Conservation (phyloP, 2,329 filamentous ascomycete genomes). For the Trichophyton verrucosum region DNA sequence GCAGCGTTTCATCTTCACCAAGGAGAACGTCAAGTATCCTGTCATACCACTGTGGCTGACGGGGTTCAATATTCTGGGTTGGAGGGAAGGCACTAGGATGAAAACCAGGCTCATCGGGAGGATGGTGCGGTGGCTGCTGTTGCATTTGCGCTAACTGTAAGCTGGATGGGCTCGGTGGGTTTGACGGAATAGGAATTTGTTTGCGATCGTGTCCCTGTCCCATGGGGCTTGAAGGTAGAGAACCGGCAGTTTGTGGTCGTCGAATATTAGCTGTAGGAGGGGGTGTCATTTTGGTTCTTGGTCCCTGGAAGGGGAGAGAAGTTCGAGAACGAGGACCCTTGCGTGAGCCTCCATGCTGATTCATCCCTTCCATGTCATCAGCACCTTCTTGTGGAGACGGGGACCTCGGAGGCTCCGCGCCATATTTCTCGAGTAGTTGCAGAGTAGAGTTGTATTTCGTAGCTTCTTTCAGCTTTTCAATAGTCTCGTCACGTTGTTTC, state of each 20-base stretch:
- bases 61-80: slow-evolving; percentile 23
- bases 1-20: slow-evolving; percentile 84
- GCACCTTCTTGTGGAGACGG: slow-evolving; percentile 19
- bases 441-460: slow-evolving; percentile 95
- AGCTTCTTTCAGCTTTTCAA: slow-evolving; percentile 85
- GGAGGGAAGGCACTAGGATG: slow-evolving; percentile 37
- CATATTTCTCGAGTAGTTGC: slow-evolving; percentile 88
- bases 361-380: neutral
- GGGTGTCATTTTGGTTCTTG: slow-evolving; percentile 44
- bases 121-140: neutral
- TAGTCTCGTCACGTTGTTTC: slow-evolving; percentile 70
- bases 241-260: slow-evolving; percentile 15
- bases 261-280: slow-evolving; percentile 55
- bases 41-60: slow-evolving; percentile 72
- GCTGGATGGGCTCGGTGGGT: neutral
- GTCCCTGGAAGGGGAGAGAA: slow-evolving; percentile 19
- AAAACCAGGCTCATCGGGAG: slow-evolving; percentile 32
- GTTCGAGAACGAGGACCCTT: slow-evolving; percentile 16
- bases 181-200: slow-evolving; percentile 2
- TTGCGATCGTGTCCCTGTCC: slow-evolving; percentile 17
- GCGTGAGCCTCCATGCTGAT: slow-evolving; percentile 10
- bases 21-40: slow-evolving; percentile 81
- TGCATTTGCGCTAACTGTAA: slow-evolving; percentile 10
- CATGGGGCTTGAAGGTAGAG: slow-evolving; percentile 15
- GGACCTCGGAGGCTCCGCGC: slow-evolving; percentile 46